A percentile compares a stretch with the other conserved stretches of the same genome.
These are phyloP conservation scores for Alternaria atra DNA, from an alignment of 2,329 filamentous ascomycete species.

Conservation along the genomic window DNA sequence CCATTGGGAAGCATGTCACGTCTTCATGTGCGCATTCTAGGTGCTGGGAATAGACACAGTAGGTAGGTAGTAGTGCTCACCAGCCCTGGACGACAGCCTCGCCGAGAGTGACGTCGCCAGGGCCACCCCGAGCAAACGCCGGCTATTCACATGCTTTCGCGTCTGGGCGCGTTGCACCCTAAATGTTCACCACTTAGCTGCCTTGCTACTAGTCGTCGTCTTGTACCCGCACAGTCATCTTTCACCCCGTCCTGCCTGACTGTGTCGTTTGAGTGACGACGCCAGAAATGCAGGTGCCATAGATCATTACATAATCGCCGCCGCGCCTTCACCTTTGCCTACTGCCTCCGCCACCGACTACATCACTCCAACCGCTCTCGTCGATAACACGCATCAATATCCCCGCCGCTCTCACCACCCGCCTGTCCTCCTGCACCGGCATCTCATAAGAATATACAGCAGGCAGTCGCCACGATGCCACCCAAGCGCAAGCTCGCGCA, in stretches of 20 bases:
- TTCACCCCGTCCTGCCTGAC: neutral
- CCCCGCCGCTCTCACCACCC: constrained; percentile 7
- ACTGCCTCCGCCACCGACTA: constrained; percentile 4
- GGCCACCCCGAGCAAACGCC: constrained; percentile 18
- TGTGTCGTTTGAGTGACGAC: neutral
- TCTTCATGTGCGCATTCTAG: constrained; percentile 32
- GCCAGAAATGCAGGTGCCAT: constrained; percentile 1
- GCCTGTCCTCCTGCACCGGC: constrained; percentile 1
- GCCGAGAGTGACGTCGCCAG: constrained; percentile 31
- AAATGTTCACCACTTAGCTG: neutral
- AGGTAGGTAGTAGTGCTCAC: neutral
- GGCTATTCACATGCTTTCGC: constrained; percentile 35
- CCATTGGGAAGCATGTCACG: constrained; percentile 69
- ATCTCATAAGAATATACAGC: neutral
- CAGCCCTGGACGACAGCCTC: constrained; percentile 13
- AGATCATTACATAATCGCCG: constrained; percentile 25
- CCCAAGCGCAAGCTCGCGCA: constrained; percentile 57
- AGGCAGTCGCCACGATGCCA: constrained; percentile 45
- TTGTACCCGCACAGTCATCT: neutral
- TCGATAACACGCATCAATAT: neutral
- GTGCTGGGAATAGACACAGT: constrained; percentile 5
- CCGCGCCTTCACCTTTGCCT: neutral
- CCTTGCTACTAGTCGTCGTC: neutral
- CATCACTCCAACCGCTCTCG: neutral
- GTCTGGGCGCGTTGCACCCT: constrained; percentile 10